Base-by-base conservation (phyloP, 257 asterid genomes). In the Eustoma russellianum region DNA sequence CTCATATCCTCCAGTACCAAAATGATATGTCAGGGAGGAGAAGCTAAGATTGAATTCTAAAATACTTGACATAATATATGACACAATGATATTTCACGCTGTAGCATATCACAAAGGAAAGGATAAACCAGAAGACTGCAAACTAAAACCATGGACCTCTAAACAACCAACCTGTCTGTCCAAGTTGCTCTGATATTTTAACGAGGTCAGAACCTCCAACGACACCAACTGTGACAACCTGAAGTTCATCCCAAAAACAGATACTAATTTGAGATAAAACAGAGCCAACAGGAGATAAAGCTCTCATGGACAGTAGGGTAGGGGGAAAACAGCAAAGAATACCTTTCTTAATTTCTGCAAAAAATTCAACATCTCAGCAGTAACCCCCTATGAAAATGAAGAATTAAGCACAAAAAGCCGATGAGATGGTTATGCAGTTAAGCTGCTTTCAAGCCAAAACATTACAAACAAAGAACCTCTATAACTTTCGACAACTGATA, bases 191-290 rank as follows among this genome's bases (percentile, higher is more conserved):
- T 33, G 99, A 77, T 74, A 92, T 92, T 83, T 88, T 92, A 44
- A 83, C 85, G 50, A 92, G 83, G 70, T 92, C 99, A 52, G 99
- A 92, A 71, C 99, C 99, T 62, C 99, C 99, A 71, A 92, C 99
- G 45, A 92, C 85, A 49, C 99, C 99, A 55, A 88, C 80, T 5
- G 80, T 76, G 52, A 81, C 88, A 65, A 83, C 90, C 98, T 91
- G 74, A 52, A 55, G 41, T 52, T 28, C 43, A 38, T 38, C 43
- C 5, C 43, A 41, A 45, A 9, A 46, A 33, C 51, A 47, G 14
- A 14, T n/a, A 51, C 69, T 16, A 13, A 30, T 17, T 28, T 28
- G 12, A 53, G 35, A 46, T 8, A 16, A 11, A 66, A 57, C 54
- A 30, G 9, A 15, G 7, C 9, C 43, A 38, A 11, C 43, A 38